A percentile compares a stretch with the other conserved stretches of the same genome.
Evolutionary conservation across 257 asterid genomes (phyloP).

Genomic region (Solanum rostratum): DNA sequence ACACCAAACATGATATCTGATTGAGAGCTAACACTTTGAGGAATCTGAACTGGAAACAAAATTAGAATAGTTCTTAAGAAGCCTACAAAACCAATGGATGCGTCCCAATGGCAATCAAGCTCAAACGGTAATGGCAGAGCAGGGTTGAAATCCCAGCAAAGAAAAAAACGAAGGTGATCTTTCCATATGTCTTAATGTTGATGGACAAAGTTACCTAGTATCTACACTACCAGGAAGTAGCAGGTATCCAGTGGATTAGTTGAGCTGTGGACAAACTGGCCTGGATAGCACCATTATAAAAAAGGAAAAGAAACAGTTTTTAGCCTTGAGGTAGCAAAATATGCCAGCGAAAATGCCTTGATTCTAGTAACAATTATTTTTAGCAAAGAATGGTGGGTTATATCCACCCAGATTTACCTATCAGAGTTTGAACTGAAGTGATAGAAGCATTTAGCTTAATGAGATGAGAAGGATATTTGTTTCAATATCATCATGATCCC

Average conservation of each 20-base stretch:
- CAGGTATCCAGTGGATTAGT: neutral
- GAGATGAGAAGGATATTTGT: neutral
- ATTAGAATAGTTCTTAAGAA: neutral
- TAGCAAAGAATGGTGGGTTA: neutral
- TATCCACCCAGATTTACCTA: neutral
- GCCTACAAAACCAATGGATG: neutral
- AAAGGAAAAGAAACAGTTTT: neutral
- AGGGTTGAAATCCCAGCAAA: neutral
- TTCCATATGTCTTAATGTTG: neutral
- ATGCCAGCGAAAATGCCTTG: neutral
- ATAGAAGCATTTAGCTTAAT: neutral
- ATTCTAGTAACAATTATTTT: neutral
- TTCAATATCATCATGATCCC: neutral
- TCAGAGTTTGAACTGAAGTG: neutral
- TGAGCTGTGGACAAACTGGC: neutral
- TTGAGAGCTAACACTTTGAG: neutral
- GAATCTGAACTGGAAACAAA: neutral
- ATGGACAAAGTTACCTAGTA: neutral
- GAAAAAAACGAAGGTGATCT: neutral
- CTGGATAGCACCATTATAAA: neutral
- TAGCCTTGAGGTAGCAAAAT: neutral
- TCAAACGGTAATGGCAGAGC: neutral
- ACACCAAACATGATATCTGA: neutral
- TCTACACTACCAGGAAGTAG: neutral
- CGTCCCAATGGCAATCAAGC: neutral